Percentiles rank a stretch among this genome's conserved stretches.
phyloP scores from a whole-genome alignment of 108 stramenopile genomes.

The Fistulifera pelliculosa region DNA sequence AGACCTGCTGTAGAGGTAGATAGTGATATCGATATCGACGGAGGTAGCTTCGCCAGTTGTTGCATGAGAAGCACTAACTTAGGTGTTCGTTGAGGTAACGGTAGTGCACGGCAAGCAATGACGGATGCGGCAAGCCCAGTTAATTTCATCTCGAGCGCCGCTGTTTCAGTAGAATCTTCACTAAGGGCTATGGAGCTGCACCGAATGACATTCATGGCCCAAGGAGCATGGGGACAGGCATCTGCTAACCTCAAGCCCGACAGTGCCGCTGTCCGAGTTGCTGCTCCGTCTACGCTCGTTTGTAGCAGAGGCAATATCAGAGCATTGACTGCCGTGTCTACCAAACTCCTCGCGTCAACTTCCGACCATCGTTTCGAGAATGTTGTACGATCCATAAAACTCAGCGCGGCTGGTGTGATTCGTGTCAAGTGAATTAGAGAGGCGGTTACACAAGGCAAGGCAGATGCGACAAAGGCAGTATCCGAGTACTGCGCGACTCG shows the following conservation, averaged over 20 bases:
- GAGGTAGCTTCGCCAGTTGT: constrained; percentile 25
- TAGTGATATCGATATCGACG: constrained; percentile 26
- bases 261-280: constrained; percentile 25
- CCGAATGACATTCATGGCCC: constrained; percentile 36
- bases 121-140: constrained; percentile 6
- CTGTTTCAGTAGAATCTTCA: constrained; percentile 23
- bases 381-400: constrained; percentile 21
- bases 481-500: constrained; percentile 29
- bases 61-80: background rate
- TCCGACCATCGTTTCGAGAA: constrained; percentile 39
- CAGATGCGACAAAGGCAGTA: constrained; percentile 20
- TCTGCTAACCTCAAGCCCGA: constrained; percentile 48
- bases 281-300: constrained; percentile 1
- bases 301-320: constrained; percentile 40
- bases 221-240: constrained; percentile 43
- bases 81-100: background rate
- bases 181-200: constrained; percentile 31
- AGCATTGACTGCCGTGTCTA: constrained; percentile 33
- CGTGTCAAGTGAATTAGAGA: constrained; percentile 41
- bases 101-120: background rate
- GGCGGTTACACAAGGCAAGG: constrained; percentile 47
- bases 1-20: constrained; percentile 33
- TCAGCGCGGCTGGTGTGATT: constrained; percentile 23
- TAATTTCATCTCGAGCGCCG: constrained; percentile 23
- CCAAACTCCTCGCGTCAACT: constrained; percentile 21